A percentile compares a stretch with the other conserved stretches of the same genome.
phyloP scores from a whole-genome alignment of 441 rosid genomes.

The Pelargonium fulgidum region DNA sequence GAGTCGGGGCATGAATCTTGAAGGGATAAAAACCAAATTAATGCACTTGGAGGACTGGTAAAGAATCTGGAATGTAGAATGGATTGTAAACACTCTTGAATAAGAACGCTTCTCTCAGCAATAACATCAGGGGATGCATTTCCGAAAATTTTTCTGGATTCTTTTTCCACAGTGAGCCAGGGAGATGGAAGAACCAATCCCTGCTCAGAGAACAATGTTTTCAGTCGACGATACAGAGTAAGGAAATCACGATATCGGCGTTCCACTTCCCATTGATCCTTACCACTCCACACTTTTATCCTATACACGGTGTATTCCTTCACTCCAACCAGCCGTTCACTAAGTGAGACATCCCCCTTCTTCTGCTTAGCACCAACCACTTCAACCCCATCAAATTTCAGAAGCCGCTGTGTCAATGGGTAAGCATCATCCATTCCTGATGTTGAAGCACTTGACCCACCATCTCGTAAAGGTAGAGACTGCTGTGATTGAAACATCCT shows the following conservation, averaged over 20 bases:
- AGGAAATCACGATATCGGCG: conserved; percentile 88
- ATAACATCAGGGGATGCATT: conserved; percentile 76
- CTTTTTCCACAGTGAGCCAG: conserved; percentile 78
- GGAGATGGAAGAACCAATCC: conserved; percentile 84
- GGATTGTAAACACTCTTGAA: conserved; percentile 77
- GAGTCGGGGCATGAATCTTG: conserved; percentile 50
- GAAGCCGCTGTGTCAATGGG: conserved; percentile 29
- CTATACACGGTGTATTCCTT: conserved; percentile 79
- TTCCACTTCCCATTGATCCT: conserved; percentile 84
- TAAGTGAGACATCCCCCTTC: conserved; percentile 81
- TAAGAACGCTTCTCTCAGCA: conserved; percentile 75
- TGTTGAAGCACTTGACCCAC: conserved; percentile 73
- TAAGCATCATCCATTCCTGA: conserved; percentile 46
- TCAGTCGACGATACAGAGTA: conserved; percentile 72
- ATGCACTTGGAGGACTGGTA: conserved; percentile 54
- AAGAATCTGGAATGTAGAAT: conserved; percentile 51
- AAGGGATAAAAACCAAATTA: conserved; percentile 69
- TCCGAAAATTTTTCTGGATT: conserved; percentile 78
- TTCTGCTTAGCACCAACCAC: conserved; percentile 88
- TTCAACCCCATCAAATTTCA: conserved; percentile 68
- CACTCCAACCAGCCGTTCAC: conserved; percentile 95
- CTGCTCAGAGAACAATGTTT: conserved; percentile 61
- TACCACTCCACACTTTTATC: conserved; percentile 73
- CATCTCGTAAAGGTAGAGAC: conserved; percentile 56
- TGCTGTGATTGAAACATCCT: conserved; percentile 43